Percentiles rank a stretch among this genome's conserved stretches.
Conservation (phyloP, 768 basidiomycete species). For the Crepidotus variabilis region DNA sequence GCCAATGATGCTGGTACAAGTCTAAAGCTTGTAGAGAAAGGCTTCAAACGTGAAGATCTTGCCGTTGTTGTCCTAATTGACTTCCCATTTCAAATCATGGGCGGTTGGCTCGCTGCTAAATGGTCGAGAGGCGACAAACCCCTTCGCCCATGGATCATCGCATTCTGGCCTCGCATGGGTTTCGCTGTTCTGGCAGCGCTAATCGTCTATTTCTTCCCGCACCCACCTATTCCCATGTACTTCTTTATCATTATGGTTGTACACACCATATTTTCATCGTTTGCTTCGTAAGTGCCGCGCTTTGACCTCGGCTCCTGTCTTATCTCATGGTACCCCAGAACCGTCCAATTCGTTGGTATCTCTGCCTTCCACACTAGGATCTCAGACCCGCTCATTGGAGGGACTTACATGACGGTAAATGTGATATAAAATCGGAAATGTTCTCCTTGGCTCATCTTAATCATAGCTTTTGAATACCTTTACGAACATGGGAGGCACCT, state of each 20-base stretch:
- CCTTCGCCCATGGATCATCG: slow-evolving; percentile 83
- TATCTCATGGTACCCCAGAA: slow-evolving; percentile 42
- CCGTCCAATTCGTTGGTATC: slow-evolving; percentile 98
- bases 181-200: slow-evolving; percentile 72
- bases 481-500: slow-evolving; percentile 95
- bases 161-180: slow-evolving; percentile 83
- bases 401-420: slow-evolving; percentile 97
- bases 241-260: slow-evolving; percentile 82
- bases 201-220: slow-evolving; percentile 84
- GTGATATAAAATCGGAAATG: neutral
- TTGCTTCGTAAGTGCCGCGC: slow-evolving; percentile 66
- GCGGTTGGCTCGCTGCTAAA: slow-evolving; percentile 90
- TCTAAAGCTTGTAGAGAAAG: slow-evolving; percentile 96
- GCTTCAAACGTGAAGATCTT: slow-evolving; percentile 90
- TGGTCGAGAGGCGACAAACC: slow-evolving; percentile 84
- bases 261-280: slow-evolving; percentile 80
- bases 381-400: slow-evolving; percentile 94
- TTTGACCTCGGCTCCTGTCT: neutral
- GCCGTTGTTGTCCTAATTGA: slow-evolving; percentile 95
- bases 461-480: slow-evolving; percentile 91
- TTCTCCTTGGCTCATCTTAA: slow-evolving; percentile 1
- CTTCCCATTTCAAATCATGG: slow-evolving; percentile 95
- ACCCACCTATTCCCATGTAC: slow-evolving; percentile 60
- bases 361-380: slow-evolving; percentile 98
- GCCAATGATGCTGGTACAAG: slow-evolving; percentile 90